phyloP scores from a whole-genome alignment of 306 rosid species.

The Abrus precatorius region DNA sequence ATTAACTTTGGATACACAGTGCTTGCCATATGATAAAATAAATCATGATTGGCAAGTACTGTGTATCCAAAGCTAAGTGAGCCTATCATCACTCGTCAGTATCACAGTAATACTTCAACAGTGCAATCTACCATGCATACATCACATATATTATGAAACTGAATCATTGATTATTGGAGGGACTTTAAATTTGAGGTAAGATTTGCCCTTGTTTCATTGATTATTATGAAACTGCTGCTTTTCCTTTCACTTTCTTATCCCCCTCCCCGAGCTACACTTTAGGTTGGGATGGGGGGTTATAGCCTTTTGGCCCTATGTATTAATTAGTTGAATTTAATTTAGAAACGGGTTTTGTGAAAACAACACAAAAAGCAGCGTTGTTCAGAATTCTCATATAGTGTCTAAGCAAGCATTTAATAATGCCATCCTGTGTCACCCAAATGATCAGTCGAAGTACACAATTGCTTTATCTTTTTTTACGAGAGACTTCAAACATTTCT shows the following conservation, averaged over 20 bases:
- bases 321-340: constrained; percentile 45
- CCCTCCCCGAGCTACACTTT: not conserved
- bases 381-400: constrained; percentile 28
- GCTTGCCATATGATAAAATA: no score
- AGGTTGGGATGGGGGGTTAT: not conserved
- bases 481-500: not conserved
- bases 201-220: no score
- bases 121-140: constrained; percentile 19
- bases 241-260: not conserved
- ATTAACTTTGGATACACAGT: no score
- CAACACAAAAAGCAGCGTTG: constrained; percentile 24
- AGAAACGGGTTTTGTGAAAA: constrained; percentile 39
- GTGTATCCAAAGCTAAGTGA: constrained; percentile 14
- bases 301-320: constrained; percentile 33
- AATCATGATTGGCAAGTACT: not conserved
- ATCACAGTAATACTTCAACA: constrained; percentile 30
- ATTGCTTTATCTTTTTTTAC: not conserved
- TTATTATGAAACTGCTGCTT: no score
- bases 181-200: not conserved
- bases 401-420: constrained; percentile 37
- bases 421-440: not conserved
- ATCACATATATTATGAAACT: constrained; percentile 17
- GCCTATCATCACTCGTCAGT: not conserved
- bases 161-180: constrained; percentile 23
- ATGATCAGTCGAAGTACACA: not conserved